Evolutionary conservation across 352 stramenopile species (phyloP).

Genomic region (Peronospora farinosa): DNA sequence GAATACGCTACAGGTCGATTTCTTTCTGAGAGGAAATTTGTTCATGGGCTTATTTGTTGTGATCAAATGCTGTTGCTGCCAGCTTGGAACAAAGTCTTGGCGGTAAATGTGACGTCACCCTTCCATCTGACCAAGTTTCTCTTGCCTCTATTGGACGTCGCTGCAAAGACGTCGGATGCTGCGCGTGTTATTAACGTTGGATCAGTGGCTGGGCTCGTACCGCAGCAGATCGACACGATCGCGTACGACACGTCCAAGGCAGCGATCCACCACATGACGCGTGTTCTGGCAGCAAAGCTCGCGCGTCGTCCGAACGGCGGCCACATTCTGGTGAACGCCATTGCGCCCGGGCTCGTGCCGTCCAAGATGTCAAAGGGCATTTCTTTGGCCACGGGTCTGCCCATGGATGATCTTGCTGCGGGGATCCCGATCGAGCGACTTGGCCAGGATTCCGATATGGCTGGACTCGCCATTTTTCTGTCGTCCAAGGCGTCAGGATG

Average conservation of each 20-base stretch:
- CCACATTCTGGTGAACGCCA: constrained; percentile 92
- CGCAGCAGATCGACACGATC: constrained; percentile 83
- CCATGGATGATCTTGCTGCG: constrained; percentile 55
- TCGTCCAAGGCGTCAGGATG: constrained; percentile 84
- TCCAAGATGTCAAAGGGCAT: constrained; percentile 89
- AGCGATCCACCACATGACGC: constrained; percentile 92
- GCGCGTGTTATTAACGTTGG: constrained; percentile 75
- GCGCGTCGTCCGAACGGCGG: constrained; percentile 65
- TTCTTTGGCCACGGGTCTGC: constrained; percentile 30
- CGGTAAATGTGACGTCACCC: constrained; percentile 92
- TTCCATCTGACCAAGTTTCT: constrained; percentile 91
- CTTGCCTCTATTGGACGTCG: constrained; percentile 84
- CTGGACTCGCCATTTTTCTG: constrained; percentile 90
- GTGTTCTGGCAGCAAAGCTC: constrained; percentile 88
- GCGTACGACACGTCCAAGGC: constrained; percentile 94
- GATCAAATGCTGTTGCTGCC: constrained; percentile 71
- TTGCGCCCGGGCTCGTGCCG: constrained; percentile 89
- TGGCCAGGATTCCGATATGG: constrained; percentile 89
- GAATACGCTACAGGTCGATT: neutral
- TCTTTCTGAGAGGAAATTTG: neutral
- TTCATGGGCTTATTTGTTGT: constrained; percentile 38
- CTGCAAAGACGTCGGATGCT: constrained; percentile 39
- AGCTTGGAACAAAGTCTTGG: constrained; percentile 92
- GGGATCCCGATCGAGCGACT: constrained; percentile 77
- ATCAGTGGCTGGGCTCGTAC: constrained; percentile 72